These are phyloP conservation scores for Pseudocercospora crystallina DNA, from an alignment of 2,329 filamentous ascomycete genomes.

Conservation along the genomic window DNA sequence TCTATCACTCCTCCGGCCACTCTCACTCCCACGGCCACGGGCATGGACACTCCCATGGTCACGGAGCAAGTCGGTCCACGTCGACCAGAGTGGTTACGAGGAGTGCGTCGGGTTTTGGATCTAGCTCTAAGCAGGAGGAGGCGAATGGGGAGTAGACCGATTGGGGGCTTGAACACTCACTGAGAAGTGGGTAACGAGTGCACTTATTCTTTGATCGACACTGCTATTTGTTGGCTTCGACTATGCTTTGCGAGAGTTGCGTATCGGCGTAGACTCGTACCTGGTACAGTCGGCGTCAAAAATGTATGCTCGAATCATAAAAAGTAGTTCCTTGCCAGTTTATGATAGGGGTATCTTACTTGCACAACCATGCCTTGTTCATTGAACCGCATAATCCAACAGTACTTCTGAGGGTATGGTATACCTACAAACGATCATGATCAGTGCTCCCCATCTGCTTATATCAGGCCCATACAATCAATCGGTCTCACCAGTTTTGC, in stretches of 20 bases:
- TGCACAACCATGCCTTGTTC: slow-evolving; percentile 11
- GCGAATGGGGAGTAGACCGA: too few species aligned
- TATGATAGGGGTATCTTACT: neutral
- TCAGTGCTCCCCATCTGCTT: neutral
- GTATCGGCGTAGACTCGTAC: slow-evolving; percentile 4
- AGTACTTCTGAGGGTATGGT: slow-evolving; percentile 9
- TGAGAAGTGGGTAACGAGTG: too few species aligned
- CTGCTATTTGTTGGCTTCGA: neutral
- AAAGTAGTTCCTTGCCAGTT: neutral
- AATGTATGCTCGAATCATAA: neutral
- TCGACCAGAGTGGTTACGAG: too few species aligned
- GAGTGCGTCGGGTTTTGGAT: too few species aligned
- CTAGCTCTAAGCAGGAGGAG: too few species aligned
- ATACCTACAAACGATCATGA: slow-evolving; percentile 4
- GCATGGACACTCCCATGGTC: too few species aligned
- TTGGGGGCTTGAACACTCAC: too few species aligned
- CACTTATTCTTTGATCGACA: neutral
- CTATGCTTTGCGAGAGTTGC: slow-evolving; percentile 3
- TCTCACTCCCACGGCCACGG: too few species aligned
- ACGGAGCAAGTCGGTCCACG: too few species aligned
- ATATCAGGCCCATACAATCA: neutral
- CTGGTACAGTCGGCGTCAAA: neutral
- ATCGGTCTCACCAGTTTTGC: slow-evolving; percentile 2
- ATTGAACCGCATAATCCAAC: slow-evolving; percentile 14
- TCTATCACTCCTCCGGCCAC: too few species aligned